These are phyloP conservation scores for Penicillium daleae DNA, from an alignment of 495 filamentous ascomycete genomes.

Conservation along the genomic window DNA sequence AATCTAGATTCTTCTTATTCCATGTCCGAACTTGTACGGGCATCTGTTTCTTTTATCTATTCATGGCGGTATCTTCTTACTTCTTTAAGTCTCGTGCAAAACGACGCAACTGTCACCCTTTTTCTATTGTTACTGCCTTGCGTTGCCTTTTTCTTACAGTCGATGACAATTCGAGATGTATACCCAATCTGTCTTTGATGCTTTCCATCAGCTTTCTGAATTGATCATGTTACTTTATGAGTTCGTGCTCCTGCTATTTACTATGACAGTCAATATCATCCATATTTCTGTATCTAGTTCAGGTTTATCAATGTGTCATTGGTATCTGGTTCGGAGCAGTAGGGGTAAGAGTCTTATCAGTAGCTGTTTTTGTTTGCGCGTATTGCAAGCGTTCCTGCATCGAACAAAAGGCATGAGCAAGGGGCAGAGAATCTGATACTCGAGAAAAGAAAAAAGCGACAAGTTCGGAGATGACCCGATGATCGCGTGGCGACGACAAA, in stretches of 20 bases:
- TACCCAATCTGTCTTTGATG: constrained; percentile 37
- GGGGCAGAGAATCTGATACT: background rate
- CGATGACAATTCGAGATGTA: constrained; percentile 39
- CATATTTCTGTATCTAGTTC: background rate
- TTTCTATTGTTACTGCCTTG: background rate
- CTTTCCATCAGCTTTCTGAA: constrained; percentile 16
- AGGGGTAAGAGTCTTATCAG: background rate
- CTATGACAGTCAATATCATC: constrained; percentile 2
- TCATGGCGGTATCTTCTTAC: constrained; percentile 15
- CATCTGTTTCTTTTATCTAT: constrained; percentile 15
- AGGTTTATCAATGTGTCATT: background rate
- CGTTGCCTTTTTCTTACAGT: constrained; percentile 15
- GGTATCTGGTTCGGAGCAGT: background rate
- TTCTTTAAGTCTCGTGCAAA: background rate
- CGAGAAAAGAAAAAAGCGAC: background rate
- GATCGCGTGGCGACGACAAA: background rate
- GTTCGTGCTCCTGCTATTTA: constrained; percentile 1
- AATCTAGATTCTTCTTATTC: constrained; percentile 8
- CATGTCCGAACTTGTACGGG: background rate
- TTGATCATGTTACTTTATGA: constrained; percentile 3
- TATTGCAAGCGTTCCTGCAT: too few relatives aligned
- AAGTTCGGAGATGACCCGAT: background rate
- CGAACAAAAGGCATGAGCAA: too few relatives aligned
- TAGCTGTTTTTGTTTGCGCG: background rate
- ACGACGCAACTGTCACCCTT: background rate